These are phyloP conservation scores for Acrocalymma vagum DNA, from an alignment of 2,329 filamentous ascomycete genomes.

Conservation along the genomic window DNA sequence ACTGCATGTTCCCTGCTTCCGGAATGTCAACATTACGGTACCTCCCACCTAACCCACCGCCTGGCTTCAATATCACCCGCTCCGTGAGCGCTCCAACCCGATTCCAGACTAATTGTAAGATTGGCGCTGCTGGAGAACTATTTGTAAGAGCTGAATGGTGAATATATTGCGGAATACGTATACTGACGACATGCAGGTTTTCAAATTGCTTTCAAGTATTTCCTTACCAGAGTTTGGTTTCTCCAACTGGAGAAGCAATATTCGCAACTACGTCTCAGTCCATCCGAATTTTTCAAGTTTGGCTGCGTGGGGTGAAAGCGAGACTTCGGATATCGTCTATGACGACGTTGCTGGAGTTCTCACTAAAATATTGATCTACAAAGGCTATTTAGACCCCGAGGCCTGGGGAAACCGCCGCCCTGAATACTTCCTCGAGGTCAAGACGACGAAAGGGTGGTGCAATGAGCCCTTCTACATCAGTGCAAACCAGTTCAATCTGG, in stretches of 20 bases:
- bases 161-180: no score
- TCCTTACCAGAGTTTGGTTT: conserved; percentile 46
- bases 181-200: conserved; percentile 45
- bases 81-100: no score
- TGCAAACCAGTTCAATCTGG: conserved; percentile 51
- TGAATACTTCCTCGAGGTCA: conserved; percentile 62
- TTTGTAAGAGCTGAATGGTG: conserved; percentile 24
- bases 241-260: conserved; percentile 59
- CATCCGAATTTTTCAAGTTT: conserved; percentile 55
- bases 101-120: conserved; percentile 22
- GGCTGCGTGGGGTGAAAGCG: conserved; percentile 48
- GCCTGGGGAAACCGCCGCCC: conserved; percentile 37
- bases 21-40: no score
- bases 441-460: conserved; percentile 53
- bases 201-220: conserved; percentile 49
- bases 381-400: conserved; percentile 39
- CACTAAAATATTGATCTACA: conserved; percentile 43
- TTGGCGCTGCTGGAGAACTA: conserved; percentile 33
- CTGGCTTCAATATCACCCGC: no score
- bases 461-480: conserved; percentile 59
- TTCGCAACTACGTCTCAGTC: conserved; percentile 50
- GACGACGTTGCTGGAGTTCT: conserved; percentile 44
- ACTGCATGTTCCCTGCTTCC: no score
- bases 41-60: not conserved
- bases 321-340: conserved; percentile 61